These are phyloP conservation scores for Pholiota conissans DNA, from an alignment of 768 basidiomycete species.

Conservation along the genomic window DNA sequence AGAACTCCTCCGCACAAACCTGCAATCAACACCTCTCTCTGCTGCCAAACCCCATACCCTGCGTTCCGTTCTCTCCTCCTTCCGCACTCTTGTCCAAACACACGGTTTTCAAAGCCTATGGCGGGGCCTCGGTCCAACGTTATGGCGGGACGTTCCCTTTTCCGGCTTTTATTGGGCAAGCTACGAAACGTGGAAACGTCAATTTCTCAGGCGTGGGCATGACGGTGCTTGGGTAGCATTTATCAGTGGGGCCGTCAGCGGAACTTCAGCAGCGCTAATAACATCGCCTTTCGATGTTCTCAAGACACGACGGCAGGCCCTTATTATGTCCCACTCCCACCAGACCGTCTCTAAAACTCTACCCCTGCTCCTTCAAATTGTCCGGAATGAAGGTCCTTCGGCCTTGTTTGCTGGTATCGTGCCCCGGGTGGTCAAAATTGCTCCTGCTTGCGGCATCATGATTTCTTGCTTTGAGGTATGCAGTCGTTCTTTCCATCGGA, in stretches of 20 bases:
- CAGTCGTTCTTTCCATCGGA: background rate
- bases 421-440: constrained; percentile 92
- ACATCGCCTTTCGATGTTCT: constrained; percentile 97
- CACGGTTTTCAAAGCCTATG: constrained; percentile 77
- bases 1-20: constrained; percentile 90
- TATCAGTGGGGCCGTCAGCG: constrained; percentile 86
- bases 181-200: constrained; percentile 81
- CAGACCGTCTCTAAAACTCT: constrained; percentile 49
- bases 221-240: constrained; percentile 75
- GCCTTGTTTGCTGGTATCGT: constrained; percentile 83
- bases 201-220: constrained; percentile 51
- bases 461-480: constrained; percentile 91
- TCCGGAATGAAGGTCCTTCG: constrained; percentile 74
- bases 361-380: constrained; percentile 65
- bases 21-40: constrained; percentile 83
- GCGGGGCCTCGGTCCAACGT: constrained; percentile 87
- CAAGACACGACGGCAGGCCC: constrained; percentile 90
- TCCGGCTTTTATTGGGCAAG: constrained; percentile 97
- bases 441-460: constrained; percentile 98
- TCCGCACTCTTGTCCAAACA: constrained; percentile 56
- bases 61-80: constrained; percentile 65
- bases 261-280: constrained; percentile 80
- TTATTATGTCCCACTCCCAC: constrained; percentile 61
- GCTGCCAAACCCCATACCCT: constrained; percentile 75
- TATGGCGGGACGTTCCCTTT: constrained; percentile 98